These are phyloP conservation scores for Bruguiera gymnorhiza DNA, from an alignment of 345 rosid species.

Conservation along the genomic window DNA sequence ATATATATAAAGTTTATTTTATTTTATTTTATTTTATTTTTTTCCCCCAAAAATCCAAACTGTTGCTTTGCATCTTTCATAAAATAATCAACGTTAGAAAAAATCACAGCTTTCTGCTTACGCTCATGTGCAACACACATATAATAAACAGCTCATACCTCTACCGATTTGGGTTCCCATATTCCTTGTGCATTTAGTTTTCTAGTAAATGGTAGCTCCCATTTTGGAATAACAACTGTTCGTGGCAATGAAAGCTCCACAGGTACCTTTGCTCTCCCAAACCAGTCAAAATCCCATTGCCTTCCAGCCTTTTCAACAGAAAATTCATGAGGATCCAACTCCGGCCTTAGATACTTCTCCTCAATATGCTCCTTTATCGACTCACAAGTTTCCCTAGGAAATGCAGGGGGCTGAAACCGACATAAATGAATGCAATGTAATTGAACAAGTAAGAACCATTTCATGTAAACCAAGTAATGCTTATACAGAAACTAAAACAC, in stretches of 20 bases:
- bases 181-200: constrained; percentile 26
- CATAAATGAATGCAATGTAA: neutral
- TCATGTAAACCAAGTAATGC: too few relatives aligned
- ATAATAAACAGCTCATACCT: constrained; percentile 35
- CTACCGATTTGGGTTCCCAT: constrained; percentile 61
- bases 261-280: constrained; percentile 67
- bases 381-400: constrained; percentile 71
- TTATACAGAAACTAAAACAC: too few relatives aligned
- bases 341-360: constrained; percentile 77
- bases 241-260: constrained; percentile 73
- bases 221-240: constrained; percentile 65
- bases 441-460: neutral
- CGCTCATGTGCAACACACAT: neutral
- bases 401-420: constrained; percentile 86
- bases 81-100: neutral
- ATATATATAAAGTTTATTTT: too few relatives aligned
- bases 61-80: neutral
- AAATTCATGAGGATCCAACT: constrained; percentile 65
- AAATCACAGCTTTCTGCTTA: neutral
- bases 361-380: constrained; percentile 77
- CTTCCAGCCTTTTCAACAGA: constrained; percentile 67
- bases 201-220: constrained; percentile 87
- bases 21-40: too few relatives aligned
- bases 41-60: neutral
- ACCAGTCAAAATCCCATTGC: constrained; percentile 98